phyloP scores from a whole-genome alignment of 306 rosid genomes.

The Mimosa bimucronata region DNA sequence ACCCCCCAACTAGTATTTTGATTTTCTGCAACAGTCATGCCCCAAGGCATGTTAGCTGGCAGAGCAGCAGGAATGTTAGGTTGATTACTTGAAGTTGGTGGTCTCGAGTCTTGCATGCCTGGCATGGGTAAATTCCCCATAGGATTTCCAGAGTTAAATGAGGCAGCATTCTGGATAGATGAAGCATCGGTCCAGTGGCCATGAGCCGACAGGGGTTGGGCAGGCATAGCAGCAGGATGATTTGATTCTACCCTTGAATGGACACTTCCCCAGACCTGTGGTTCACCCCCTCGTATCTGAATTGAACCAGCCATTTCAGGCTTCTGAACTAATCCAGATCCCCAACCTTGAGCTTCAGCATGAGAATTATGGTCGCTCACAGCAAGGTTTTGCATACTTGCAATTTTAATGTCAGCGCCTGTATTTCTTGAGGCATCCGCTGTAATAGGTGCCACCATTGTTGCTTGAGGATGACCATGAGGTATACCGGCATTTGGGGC shows the following conservation, averaged over 20 bases:
- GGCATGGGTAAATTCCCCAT: slow-evolving; percentile 50
- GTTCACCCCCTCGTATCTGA: slow-evolving; percentile 47
- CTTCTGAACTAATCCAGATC: slow-evolving; percentile 48
- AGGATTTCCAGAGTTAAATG: slow-evolving; percentile 58
- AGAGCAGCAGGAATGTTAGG: slow-evolving; percentile 58
- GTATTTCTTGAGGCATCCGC: slow-evolving; percentile 43
- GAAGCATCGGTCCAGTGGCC: slow-evolving; percentile 68
- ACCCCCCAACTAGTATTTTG: slow-evolving; percentile 61
- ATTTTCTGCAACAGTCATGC: slow-evolving; percentile 54
- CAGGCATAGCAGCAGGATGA: slow-evolving; percentile 54
- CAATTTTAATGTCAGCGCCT: no score
- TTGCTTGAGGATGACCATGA: slow-evolving; percentile 56
- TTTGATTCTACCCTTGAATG: slow-evolving; percentile 59
- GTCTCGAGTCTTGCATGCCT: slow-evolving; percentile 69
- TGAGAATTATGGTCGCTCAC: slow-evolving; percentile 52
- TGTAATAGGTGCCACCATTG: slow-evolving; percentile 44
- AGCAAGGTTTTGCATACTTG: no score
- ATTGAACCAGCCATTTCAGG: slow-evolving; percentile 48
- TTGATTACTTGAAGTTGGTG: slow-evolving; percentile 62
- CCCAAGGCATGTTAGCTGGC: slow-evolving; percentile 63
- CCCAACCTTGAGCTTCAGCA: slow-evolving; percentile 68
- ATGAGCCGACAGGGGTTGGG: slow-evolving; percentile 58
- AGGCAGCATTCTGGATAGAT: slow-evolving; percentile 53
- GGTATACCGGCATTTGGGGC: slow-evolving; percentile 40
- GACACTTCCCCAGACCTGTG: slow-evolving; percentile 56